Evolutionary conservation across 768 basidiomycete genomes (phyloP).

Genomic region (Vararia minispora): DNA sequence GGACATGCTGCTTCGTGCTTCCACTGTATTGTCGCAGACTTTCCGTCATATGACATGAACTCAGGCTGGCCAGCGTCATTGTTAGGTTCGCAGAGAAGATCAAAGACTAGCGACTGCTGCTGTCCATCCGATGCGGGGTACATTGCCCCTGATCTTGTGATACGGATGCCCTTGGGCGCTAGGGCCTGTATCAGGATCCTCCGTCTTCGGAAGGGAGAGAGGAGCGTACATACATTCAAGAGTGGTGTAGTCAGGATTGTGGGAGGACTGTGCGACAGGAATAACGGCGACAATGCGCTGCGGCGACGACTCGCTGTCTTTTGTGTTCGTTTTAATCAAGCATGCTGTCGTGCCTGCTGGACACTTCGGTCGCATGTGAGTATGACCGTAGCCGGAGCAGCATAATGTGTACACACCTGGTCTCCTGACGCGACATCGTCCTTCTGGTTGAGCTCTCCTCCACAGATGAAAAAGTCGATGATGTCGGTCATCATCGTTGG

Average conservation of each 20-base stretch:
- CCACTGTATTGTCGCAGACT: constrained; percentile 51
- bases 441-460: constrained; percentile 35
- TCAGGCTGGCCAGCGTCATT: constrained; percentile 30
- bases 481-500: constrained; percentile 53
- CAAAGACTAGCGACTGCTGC: constrained; percentile 50
- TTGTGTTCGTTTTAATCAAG: constrained; percentile 55
- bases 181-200: too few species aligned
- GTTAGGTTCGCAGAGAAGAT: constrained; percentile 40
- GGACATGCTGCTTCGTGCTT: constrained; percentile 47
- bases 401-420: constrained; percentile 43
- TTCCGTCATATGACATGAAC: constrained; percentile 52
- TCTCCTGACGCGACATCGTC: constrained; percentile 42
- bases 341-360: constrained; percentile 60
- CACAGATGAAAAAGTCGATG: constrained; percentile 59
- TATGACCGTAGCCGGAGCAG: not conserved
- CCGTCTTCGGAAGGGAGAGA: too few species aligned
- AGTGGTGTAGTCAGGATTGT: constrained; percentile 16
- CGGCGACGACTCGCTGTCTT: constrained; percentile 31
- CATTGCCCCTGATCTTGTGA: constrained; percentile 46
- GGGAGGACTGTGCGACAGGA: constrained; percentile 43
- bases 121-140: constrained; percentile 45
- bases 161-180: constrained; percentile 45
- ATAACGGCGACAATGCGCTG: constrained; percentile 68
- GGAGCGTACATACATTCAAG: constrained; percentile 28
- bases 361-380: constrained; percentile 36